Evolutionary conservation across 331 rosid genomes (phyloP), one percentile per base, ranked within the genome.

Genomic region (Arachis monticola): DNA sequence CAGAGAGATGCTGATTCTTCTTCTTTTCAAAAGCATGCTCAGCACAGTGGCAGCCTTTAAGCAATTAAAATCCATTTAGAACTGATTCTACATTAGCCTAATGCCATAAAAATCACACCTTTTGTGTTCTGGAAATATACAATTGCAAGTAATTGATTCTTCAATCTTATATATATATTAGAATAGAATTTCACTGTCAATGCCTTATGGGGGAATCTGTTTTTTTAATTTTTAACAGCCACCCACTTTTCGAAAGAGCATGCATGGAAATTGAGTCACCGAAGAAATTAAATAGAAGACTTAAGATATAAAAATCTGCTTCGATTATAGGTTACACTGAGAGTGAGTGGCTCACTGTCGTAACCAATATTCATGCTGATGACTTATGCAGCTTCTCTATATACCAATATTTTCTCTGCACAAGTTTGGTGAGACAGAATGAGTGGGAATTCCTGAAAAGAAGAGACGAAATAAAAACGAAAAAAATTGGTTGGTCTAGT

Each of bases 381-480:
- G 67, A 57, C 32, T 60, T 31, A 61, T 51, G 70, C 79, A 82
- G 56, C 46, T 42, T 70, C 40, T 72, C 5, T 48, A 17, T 69
- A 69, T 70, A 59, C 62, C 9, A 44, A 51, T 48, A 46, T 60
- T 76, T 84, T 62, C 58, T 64, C 58, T 64, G 75, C 68, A 77
- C 74, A 86, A 32, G 74, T 82, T 68, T 67, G 81, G 83, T 83
- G 89, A 77, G 88, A 75, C 40, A 35, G 87, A 60, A 74, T 80
- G 75, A 86, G 93, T 86, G 87, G 83, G 82, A 13, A 57, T 78
- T 76, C 75, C 85, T 85, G 82, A 89, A 89, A 87, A 89, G 92
- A 88, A 83, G 88, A 67, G 93, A 86, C 64, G 69, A 70, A 38
- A 74, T 2, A 10, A 11, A 50, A 8, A 7, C 1, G 12, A 48